Percentiles rank a stretch among this genome's conserved stretches.
Evolutionary conservation across 2,329 filamentous ascomycete species (phyloP).

Genomic region (Colletotrichum orchidophilum): DNA sequence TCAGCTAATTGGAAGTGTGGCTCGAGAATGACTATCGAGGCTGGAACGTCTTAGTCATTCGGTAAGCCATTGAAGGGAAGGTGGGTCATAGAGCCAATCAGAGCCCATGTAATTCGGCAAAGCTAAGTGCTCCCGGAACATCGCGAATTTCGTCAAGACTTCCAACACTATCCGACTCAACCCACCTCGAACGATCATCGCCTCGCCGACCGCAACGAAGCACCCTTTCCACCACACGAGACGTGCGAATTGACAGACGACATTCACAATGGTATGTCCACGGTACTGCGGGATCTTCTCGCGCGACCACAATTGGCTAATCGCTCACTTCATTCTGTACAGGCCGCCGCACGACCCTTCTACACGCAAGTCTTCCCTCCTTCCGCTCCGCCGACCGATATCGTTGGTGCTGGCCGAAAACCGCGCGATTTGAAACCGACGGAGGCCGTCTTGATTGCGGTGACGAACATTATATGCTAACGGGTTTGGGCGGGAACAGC

Average conservation of each 20-base stretch:
- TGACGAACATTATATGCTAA: constrained; percentile 2
- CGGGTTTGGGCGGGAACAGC: constrained; percentile 59
- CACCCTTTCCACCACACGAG: constrained; percentile 22
- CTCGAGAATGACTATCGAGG: background rate
- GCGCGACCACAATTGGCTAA: constrained; percentile 42
- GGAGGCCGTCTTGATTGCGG: background rate
- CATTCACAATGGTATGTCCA: constrained; percentile 49
- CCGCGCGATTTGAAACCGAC: background rate
- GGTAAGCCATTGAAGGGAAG: background rate
- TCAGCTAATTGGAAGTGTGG: background rate
- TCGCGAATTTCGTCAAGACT: constrained; percentile 36
- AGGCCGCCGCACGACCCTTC: constrained; percentile 48
- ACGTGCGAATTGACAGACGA: constrained; percentile 20
- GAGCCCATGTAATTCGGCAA: constrained; percentile 30
- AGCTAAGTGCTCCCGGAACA: constrained; percentile 34
- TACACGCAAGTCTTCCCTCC: constrained; percentile 49
- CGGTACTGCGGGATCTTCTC: background rate
- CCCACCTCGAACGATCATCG: constrained; percentile 12
- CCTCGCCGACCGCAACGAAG: constrained; percentile 29
- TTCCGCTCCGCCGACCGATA: background rate
- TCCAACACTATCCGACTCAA: constrained; percentile 22
- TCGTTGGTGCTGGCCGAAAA: background rate
- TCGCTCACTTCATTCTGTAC: constrained; percentile 41
- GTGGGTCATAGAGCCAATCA: constrained; percentile 25
- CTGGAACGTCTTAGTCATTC: constrained; percentile 17